Evolutionary conservation across 2,329 filamentous ascomycete genomes (phyloP).

Genomic region (Teratosphaeria pseudoeucalypti): DNA sequence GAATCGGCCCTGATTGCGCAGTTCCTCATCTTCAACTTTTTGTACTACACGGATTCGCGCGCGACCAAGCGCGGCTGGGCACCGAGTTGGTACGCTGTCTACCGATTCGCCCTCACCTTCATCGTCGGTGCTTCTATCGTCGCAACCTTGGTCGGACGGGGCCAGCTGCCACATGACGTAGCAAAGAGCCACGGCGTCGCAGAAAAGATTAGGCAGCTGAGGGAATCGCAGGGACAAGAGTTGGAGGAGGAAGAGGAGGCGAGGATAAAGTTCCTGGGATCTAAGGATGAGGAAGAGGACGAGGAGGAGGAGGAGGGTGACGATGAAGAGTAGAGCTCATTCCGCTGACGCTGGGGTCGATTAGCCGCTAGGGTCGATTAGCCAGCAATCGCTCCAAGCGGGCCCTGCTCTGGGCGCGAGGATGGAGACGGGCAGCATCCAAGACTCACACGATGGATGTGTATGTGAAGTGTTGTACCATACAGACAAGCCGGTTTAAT

Average conservation of each 20-base stretch:
- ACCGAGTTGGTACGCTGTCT: constrained; percentile 75
- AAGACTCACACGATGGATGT: not conserved
- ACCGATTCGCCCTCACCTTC: constrained; percentile 86
- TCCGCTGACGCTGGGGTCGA: not conserved
- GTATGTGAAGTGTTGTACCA: not conserved
- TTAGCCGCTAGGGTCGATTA: not conserved
- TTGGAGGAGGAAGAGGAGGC: constrained; percentile 23
- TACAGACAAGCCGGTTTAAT: not conserved
- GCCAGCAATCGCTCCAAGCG: not conserved
- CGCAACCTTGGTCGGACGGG: constrained; percentile 68
- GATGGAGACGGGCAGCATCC: not conserved
- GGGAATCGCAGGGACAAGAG: constrained; percentile 24
- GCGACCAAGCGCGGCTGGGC: constrained; percentile 67
- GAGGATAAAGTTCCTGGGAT: constrained; percentile 19
- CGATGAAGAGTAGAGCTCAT: not conserved
- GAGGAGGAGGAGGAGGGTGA: constrained; percentile 14
- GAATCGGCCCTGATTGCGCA: constrained; percentile 80
- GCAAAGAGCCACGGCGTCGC: constrained; percentile 33
- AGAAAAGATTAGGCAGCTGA: constrained; percentile 41
- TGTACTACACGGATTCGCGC: constrained; percentile 76
- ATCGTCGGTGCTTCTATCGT: constrained; percentile 77
- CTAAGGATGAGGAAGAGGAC: constrained; percentile 21
- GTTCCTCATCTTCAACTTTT: constrained; percentile 71
- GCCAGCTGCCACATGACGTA: constrained; percentile 57
- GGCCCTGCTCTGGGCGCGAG: not conserved